Base-by-base conservation (phyloP, 2,329 filamentous ascomycete species). In the Pseudonectria buxi region DNA sequence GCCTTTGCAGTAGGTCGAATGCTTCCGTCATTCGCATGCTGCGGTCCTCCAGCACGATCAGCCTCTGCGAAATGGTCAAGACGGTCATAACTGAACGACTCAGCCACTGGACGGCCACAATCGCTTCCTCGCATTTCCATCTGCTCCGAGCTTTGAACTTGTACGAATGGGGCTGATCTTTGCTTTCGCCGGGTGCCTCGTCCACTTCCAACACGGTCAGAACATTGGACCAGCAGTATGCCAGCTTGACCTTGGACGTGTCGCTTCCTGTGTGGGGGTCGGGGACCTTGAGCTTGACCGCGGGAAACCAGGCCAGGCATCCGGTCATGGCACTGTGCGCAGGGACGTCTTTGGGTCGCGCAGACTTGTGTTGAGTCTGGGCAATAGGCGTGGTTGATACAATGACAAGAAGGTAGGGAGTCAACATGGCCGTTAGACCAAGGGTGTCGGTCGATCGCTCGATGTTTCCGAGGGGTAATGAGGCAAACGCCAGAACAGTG, bases 151-250 rank as follows among this genome's bases (percentile, higher is more conserved):
- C 76, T 53, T 75, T 80, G 62, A 98, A 98, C 29, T 75, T 77
- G 14, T 96, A 74, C 30, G 72, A 80, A 2, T 86, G 76, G 4
- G 85, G 86, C 51, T 86, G 88, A 46, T 90, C 83, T 43, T 78
- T 80, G 46, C 87, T 80, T 11, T 78, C 74, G 1, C 73, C 63
- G 14, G 73, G 72, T 10, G 81, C 68, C 48, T 92, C 83, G 33
- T 90, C 81, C 10, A 96, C 78, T 45, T 98, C 92, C 15, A 98
- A 66, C 5, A 98, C 81, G 0, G 89, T 96, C 46, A 98, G 66
- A n/a, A 96, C 79, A 53, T 96, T 96, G 3, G 92, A 96, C 92
- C 92, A 98, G 61, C 89, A 95, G 64, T 98, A 98, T 1, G 86
- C 90, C 13, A 98, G 73, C 59, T 98, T 96, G 26, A 83, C 84